Base-by-base conservation (phyloP, 2,329 filamentous ascomycete genomes). In the Xylariales sp. region DNA sequence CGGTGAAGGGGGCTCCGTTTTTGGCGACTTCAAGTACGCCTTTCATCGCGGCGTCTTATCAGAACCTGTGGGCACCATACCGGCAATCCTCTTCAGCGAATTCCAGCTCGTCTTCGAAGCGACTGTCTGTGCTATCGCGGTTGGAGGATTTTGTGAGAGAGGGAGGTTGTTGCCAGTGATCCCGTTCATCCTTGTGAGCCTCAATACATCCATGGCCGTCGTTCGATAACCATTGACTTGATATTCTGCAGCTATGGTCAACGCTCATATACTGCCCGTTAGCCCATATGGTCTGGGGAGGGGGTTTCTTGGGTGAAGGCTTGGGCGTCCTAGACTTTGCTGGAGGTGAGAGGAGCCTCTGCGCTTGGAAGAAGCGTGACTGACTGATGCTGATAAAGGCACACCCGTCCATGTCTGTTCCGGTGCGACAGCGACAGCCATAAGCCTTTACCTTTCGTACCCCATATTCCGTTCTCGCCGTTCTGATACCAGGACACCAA, bases 381-480 rank as follows among this genome's bases (percentile, higher is more conserved):
- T 21, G 11, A 14, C 14, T n/a, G 20, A 25, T 18, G 11, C 18
- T 27, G 2, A 15, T 12, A 15, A 29, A 55, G 66, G 66, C 16
- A 70, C 67, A 1, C 62, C 62, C 9, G 64, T 67, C 4, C 64
- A 66, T 42, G 59, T 67, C 48, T 66, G 63, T 51, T 64, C 60
- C 22, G 67, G 66, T 10, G 68, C 69, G 5, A 69, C 68, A 10
- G 70, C 54, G 3, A 49, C 45, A 2, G 53, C 53, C 59, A 54
- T 74, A 40, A 70, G 66, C 39, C 52, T 73, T 18, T 74, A 74
- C 53, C 62, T 74, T 5, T 74, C 70, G 1, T 71, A 71, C 46
- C 70, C 71, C 0, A 45, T 72, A 4, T 69, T 68, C 50, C 63
- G 69, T 19, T 71, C 67, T n/a, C 60, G 61, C 15, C 64, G 61